phyloP scores from a whole-genome alignment of 805 yeast genomes.

The Kregervanrija pseudodelftensis region DNA sequence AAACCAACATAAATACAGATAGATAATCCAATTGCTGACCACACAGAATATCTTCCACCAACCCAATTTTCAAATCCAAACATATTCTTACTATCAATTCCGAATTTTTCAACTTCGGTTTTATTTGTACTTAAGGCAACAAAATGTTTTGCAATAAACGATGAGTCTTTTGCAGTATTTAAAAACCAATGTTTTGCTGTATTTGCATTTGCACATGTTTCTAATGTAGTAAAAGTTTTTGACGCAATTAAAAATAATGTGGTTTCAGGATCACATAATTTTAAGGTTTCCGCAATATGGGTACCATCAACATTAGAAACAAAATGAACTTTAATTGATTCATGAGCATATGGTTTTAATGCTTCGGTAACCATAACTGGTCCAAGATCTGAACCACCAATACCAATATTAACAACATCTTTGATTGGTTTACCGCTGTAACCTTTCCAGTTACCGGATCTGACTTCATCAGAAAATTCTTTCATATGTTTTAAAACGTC shows the following conservation, averaged over 20 bases:
- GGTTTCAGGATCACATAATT: constrained; percentile 75
- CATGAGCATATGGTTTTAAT: constrained; percentile 77
- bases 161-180: constrained; percentile 43
- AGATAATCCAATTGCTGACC: constrained; percentile 98
- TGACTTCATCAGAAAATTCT: constrained; percentile 82
- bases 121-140: constrained; percentile 95
- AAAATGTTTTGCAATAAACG: constrained; percentile 91
- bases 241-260: constrained; percentile 90
- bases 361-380: constrained; percentile 99
- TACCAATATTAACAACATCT: constrained; percentile 95
- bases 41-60: constrained; percentile 99
- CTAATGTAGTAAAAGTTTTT: constrained; percentile 98
- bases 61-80: constrained; percentile 98
- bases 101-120: constrained; percentile 84
- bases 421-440: constrained; percentile 92
- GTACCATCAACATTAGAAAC: constrained; percentile 99
- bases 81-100: constrained; percentile 97
- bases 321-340: constrained; percentile 74
- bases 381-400: constrained; percentile 98
- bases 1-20: constrained; percentile 92
- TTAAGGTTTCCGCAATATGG: constrained; percentile 86
- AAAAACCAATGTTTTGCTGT: constrained; percentile 95
- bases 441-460: constrained; percentile 95
- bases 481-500: constrained; percentile 91
- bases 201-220: constrained; percentile 93